Evolutionary conservation across 768 basidiomycete species (phyloP).

Genomic region (Naganishia kalamii): DNA sequence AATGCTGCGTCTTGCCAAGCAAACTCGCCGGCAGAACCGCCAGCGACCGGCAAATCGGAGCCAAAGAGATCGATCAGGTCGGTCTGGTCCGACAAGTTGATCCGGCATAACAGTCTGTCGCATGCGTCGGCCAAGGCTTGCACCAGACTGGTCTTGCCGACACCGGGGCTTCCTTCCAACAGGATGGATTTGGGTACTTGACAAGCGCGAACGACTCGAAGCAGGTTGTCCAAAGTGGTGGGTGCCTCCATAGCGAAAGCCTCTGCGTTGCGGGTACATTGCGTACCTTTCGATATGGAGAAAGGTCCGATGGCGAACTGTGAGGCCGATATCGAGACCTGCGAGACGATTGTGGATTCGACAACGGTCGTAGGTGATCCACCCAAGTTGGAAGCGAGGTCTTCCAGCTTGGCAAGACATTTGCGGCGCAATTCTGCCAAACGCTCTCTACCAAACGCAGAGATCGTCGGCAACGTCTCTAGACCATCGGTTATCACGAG

Average conservation of each 20-base stretch:
- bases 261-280: conserved; percentile 39
- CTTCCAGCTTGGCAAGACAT: conserved; percentile 55
- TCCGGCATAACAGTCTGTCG: conserved; percentile 75
- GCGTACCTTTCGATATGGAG: conserved; percentile 59
- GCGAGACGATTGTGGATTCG: no score
- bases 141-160: conserved; percentile 92
- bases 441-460: conserved; percentile 58
- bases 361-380: neutral
- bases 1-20: conserved; percentile 98
- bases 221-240: conserved; percentile 77
- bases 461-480: conserved; percentile 65
- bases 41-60: conserved; percentile 89
- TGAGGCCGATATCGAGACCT: conserved; percentile 5
- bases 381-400: conserved; percentile 48
- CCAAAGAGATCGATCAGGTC: conserved; percentile 94
- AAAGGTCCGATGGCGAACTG: conserved; percentile 66
- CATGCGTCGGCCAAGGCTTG: conserved; percentile 74
- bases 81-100: conserved; percentile 97
- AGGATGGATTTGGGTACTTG: conserved; percentile 87
- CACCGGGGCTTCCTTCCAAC: conserved; percentile 94
- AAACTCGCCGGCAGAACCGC: conserved; percentile 83
- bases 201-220: conserved; percentile 80
- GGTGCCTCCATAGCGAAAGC: conserved; percentile 78
- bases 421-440: conserved; percentile 60
- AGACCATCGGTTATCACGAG: conserved; percentile 90